Evolutionary conservation across 2,329 filamentous ascomycete genomes (phyloP), one percentile per base, ranked within the genome.

Genomic region (Trichoderma lentiforme): DNA sequence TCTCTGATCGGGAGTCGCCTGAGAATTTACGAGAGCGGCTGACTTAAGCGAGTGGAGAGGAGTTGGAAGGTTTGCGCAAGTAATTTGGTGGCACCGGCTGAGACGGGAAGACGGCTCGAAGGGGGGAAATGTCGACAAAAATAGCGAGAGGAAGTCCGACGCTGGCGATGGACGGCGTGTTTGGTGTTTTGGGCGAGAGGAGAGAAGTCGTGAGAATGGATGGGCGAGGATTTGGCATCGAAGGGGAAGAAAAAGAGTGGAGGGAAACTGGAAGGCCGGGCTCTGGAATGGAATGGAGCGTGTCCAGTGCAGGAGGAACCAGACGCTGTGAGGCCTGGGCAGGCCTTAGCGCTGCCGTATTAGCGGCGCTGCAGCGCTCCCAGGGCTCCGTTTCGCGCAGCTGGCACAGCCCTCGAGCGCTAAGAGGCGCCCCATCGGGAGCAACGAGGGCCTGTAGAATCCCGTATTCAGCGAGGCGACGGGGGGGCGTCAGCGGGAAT

Each of bases 131-230:
- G 34, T 30, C 34, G 47, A 71, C 15, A 65, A 24, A 24, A 58
- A 61, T 43, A 64, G 69, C 69, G 61, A 71, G 60, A 64, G 69
- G 51, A 71, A 64, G 47, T 43, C 32, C 34, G 51, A 58, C 58
- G 69, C 58, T 36, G 51, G 60, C 69, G 69, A 71, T 64, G 69
- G 69, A 58, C 61, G 69, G 69, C 60, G 69, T 43, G 69, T 65
- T 32, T 71, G 69, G 69, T 32, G 36, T 63, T 63, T 53, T 28
- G 57, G 30, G n/a, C 56, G 32, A 43, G 43, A 32, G 15, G 15
- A n/a, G 34, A 36, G 34, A 34, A 51, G 43, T 57, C 43, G 61
- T 58, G 69, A 28, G 34, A 36, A 15, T 36, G 34, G 34, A 36
- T 36, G 34, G 34, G 34, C 34, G 34, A 36, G 39, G 47, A 43